These are phyloP conservation scores for Corylus avellana DNA, from an alignment of 306 rosid genomes.

Conservation along the genomic window DNA sequence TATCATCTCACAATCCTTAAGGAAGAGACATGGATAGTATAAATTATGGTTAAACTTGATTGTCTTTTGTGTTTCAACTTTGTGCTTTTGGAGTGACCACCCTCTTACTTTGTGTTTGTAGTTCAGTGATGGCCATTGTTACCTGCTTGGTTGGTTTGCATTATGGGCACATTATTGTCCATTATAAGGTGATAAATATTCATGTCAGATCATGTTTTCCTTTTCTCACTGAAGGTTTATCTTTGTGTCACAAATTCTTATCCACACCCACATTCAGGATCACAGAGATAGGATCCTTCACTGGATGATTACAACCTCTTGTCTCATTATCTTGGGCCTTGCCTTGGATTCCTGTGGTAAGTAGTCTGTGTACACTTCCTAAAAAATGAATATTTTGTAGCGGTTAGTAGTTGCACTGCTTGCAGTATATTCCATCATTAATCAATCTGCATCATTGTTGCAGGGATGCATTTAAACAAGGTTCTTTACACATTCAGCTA, in stretches of 20 bases:
- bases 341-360: conserved; percentile 45
- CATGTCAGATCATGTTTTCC: background rate
- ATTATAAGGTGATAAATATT: conserved; percentile 59
- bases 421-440: background rate
- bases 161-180: conserved; percentile 84
- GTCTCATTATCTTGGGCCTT: conserved; percentile 40
- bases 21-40: background rate
- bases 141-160: conserved; percentile 96
- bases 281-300: conserved; percentile 46
- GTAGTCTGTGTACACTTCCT: background rate
- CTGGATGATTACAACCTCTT: conserved; percentile 45
- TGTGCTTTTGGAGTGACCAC: conserved; percentile 5
- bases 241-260: background rate
- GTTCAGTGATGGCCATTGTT: conserved; percentile 89
- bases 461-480: conserved; percentile 87
- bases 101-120: conserved; percentile 27
- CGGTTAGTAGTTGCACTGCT: background rate
- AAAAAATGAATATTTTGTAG: background rate
- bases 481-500: conserved; percentile 86
- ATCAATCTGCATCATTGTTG: background rate
- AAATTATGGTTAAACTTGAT: background rate
- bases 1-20: background rate
- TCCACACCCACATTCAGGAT: conserved; percentile 60
- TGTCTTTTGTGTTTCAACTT: conserved; percentile 17
- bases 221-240: background rate